Evolutionary conservation across 1,284 basidiomycete genomes (phyloP), one percentile per base, ranked within the genome.

Genomic region (Trametes pubescens): DNA sequence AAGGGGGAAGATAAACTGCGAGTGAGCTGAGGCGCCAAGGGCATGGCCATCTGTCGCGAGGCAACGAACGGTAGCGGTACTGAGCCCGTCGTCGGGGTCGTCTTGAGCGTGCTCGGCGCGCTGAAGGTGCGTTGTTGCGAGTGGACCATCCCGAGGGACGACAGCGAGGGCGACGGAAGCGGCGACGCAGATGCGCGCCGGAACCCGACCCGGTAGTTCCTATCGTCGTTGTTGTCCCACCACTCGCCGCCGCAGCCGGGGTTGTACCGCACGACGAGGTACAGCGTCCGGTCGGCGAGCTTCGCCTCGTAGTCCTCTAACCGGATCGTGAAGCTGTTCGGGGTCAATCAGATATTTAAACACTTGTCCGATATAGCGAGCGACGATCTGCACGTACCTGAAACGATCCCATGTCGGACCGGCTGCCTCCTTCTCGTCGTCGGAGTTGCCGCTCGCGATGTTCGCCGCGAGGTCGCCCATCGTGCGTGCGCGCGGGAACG

Each of bases 221-320:
- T 73, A 1, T 89, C 90, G 16, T 76, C 80, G 72, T 97, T 98
- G 78, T 96, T 97, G 80, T 98, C 96, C 96, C 96, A 98, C 82
- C 86, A 83, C 82, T 89, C 79, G 72, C 88, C 75, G 73, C 80
- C 76, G 81, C 86, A 65, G 71, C 87, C 74, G 73, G 73, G 71
- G 16, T 78, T 80, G 75, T 84, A 94, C 35, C 89, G 81, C 4
- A 84, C 84, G 35, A 87, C 93, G 22, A 94, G 79, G 76, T 83
- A 87, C 51, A 95, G 76, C 14, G 84, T 86, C 38, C 90, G 82
- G 9, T 87, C 84, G 40, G 84, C 81, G n/a, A 96, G 80, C 64
- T 84, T 86, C 48, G 82, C 79, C 55, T 86, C 85, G 72, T 93
- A 90, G 70, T 94, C 92, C 67, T 92, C 90, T 35, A 96, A 82